Percentiles rank a stretch among this genome's conserved stretches.
Conservation (phyloP, 2,329 filamentous ascomycete genomes). For the Sodiomyces alkalinus region DNA sequence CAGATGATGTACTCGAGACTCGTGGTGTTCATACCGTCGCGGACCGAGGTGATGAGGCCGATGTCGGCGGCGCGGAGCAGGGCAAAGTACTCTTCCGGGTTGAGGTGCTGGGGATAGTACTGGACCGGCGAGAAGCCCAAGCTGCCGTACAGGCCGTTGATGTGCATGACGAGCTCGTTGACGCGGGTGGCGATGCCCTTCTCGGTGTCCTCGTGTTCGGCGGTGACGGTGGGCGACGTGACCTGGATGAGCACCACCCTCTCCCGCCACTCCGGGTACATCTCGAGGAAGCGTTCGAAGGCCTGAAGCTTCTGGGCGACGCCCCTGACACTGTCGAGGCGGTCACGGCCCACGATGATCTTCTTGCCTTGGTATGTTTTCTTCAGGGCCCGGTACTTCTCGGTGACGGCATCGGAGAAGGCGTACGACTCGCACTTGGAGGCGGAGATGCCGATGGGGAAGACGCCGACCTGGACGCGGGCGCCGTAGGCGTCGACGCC, state of each 20-base stretch:
- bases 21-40: conserved; percentile 96
- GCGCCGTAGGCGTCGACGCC: conserved; percentile 82
- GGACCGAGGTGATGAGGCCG: conserved; percentile 85
- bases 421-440: conserved; percentile 60
- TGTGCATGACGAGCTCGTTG: conserved; percentile 77
- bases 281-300: conserved; percentile 81
- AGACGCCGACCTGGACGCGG: conserved; percentile 81
- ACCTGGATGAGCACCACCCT: conserved; percentile 92
- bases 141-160: conserved; percentile 83
- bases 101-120: conserved; percentile 87
- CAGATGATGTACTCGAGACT: conserved; percentile 90
- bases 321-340: conserved; percentile 83
- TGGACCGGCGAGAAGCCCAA: conserved; percentile 82
- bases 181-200: conserved; percentile 78
- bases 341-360: conserved; percentile 86
- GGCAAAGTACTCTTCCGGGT: conserved; percentile 83
- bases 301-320: conserved; percentile 94
- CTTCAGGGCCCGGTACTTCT: conserved; percentile 58
- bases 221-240: conserved; percentile 74
- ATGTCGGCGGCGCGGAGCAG: conserved; percentile 83
- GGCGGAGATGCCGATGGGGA: conserved; percentile 91
- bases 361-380: conserved; percentile 78
- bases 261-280: conserved; percentile 82
- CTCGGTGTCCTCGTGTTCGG: conserved; percentile 54
- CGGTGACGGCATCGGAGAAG: conserved; percentile 53